Evolutionary conservation across 306 rosid genomes (phyloP), one percentile per base, ranked within the genome.

Genomic region (Vicia faba): DNA sequence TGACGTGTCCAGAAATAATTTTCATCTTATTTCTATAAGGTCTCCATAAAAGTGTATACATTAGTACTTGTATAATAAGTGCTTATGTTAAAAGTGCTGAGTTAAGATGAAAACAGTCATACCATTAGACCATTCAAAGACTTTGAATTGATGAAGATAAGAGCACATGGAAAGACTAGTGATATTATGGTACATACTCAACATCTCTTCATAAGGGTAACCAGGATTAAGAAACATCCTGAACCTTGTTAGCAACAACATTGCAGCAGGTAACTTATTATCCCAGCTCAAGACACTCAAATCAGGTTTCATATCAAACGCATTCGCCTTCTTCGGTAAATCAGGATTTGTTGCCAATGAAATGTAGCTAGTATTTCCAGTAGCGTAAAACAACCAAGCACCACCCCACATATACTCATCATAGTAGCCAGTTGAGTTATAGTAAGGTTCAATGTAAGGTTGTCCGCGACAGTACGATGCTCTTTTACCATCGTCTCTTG

Each of bases 341-440:
- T 72, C 50, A 5, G 77, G 71, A 16, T 66, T 43, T 1, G 93
- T 87, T 18, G 93, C 93, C 58, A 87, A 71, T 3, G 71, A 58
- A 12, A 84, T 35, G 38, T 87, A 87, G 7, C 69, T 55, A 8
- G 5, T 19, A 64, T 87, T 87, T 9, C 93, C 93, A 0, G 93
- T 87, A 10, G 89, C 93, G 41, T 82, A 87, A 64, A 43, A 87
- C 61, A 87, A 16, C 93, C 93, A 87, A 2, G 89, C 80, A 26
- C 68, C 80, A 13, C 78, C 85, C 89, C 93, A 87, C 85, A 87
- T 87, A 75, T 83, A 87, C 54, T 87, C 93, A 11, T 84, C 93
- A 26, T 23, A 84, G 80, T 87, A 87, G 25, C 88, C 82, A 8
- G 71, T 18, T 29, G 93, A 87, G 77, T 87, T 87, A 66, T 87